Evolutionary conservation across 371 early-diverging fungal species (phyloP).

Genomic region (Lichtheimia hyalospora): DNA sequence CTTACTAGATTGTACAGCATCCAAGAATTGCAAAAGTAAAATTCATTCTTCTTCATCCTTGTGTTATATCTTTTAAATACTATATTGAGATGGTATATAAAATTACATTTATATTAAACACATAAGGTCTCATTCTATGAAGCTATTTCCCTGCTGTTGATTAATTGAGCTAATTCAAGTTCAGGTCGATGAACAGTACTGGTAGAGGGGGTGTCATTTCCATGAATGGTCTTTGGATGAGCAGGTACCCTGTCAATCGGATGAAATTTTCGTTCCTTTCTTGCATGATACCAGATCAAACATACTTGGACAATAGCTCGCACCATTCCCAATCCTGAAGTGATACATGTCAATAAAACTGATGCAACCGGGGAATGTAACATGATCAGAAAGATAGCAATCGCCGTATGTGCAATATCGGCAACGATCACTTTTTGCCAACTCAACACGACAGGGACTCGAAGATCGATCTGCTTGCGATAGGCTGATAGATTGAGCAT

Average conservation of each 20-base stretch:
- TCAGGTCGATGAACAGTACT: no score
- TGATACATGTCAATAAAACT: slow-evolving; percentile 7
- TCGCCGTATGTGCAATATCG: slow-evolving; percentile 8
- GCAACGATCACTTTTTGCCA: slow-evolving; percentile 12
- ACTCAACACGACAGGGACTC: slow-evolving; percentile 6
- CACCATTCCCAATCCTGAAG: slow-evolving; percentile 6
- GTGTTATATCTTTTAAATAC: no score
- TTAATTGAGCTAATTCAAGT: no score
- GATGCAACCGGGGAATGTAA: slow-evolving; percentile 14
- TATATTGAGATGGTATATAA: no score
- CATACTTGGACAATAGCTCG: slow-evolving; percentile 3
- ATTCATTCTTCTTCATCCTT: no score
- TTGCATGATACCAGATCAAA: background rate
- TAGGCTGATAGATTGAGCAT: slow-evolving; percentile 12
- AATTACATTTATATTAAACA: no score
- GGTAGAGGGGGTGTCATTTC: no score
- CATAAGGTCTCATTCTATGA: no score
- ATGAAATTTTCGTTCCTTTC: slow-evolving; percentile 1
- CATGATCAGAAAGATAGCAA: slow-evolving; percentile 10
- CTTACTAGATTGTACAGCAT: slow-evolving; percentile 81
- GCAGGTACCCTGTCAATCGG: background rate
- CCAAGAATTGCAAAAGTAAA: slow-evolving; percentile 74
- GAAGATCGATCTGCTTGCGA: slow-evolving; percentile 8
- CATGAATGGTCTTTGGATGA: no score
- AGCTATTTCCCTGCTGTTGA: no score